phyloP scores from a whole-genome alignment of 78 protist species.

The Protostelium mycophagum region DNA sequence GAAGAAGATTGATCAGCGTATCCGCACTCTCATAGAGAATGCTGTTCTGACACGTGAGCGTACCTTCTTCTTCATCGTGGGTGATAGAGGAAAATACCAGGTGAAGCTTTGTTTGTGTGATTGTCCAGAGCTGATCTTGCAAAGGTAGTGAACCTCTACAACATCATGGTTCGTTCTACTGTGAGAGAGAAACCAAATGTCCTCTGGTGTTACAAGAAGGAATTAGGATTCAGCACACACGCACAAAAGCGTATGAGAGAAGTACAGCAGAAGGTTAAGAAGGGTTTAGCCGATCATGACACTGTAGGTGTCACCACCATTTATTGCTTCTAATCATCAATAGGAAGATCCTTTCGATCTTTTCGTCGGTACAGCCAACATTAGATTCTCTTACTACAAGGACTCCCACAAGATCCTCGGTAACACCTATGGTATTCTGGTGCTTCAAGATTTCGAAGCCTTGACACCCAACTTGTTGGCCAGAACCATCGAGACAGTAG shows the following conservation, averaged over 20 bases:
- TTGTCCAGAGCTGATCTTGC: not conserved
- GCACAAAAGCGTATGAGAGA: slow-evolving; percentile 57
- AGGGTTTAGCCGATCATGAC: not conserved
- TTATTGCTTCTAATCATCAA: not conserved
- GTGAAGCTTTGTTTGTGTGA: slow-evolving; percentile 5
- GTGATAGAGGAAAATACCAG: slow-evolving; percentile 88
- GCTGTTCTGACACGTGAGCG: slow-evolving; percentile 81
- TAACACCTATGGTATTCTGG: slow-evolving; percentile 95
- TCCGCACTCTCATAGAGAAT: slow-evolving; percentile 86
- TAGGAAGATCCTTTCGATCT: slow-evolving; percentile 91
- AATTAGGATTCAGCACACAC: slow-evolving; percentile 69
- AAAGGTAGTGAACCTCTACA: slow-evolving; percentile 89
- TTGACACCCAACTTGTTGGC: slow-evolving; percentile 98
- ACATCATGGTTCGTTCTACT: slow-evolving; percentile 85
- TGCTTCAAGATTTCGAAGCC: slow-evolving; percentile 98
- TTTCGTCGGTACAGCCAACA: slow-evolving; percentile 89
- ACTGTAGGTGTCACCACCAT: not conserved
- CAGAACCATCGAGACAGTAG: slow-evolving; percentile 97
- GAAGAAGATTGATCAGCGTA: slow-evolving; percentile 88
- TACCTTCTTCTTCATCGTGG: slow-evolving; percentile 92
- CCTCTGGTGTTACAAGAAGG: slow-evolving; percentile 98
- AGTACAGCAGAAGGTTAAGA: slow-evolving; percentile 31
- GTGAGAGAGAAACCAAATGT: slow-evolving; percentile 87
- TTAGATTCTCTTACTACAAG: slow-evolving; percentile 87
- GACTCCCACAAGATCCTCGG: slow-evolving; percentile 98